These are phyloP conservation scores for Daedaleopsis nitida DNA, from an alignment of 768 basidiomycete genomes.

Conservation along the genomic window DNA sequence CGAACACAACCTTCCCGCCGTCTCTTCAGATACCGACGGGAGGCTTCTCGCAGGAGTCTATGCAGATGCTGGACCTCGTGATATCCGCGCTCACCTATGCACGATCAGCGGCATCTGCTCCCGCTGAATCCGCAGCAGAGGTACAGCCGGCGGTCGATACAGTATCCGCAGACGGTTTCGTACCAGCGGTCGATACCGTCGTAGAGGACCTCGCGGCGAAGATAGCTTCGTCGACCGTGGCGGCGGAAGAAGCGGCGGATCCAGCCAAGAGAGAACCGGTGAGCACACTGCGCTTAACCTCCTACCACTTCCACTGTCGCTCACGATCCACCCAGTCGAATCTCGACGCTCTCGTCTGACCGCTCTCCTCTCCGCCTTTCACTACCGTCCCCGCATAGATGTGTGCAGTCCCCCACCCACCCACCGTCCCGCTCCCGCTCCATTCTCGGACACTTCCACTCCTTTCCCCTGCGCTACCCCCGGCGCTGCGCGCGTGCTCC, in stretches of 20 bases:
- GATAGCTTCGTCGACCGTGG: neutral
- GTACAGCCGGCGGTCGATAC: neutral
- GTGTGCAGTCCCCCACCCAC: no score
- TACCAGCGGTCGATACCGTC: neutral
- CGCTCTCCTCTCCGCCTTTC: neutral
- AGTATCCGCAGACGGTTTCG: neutral
- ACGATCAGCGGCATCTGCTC: neutral
- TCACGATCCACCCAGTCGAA: neutral
- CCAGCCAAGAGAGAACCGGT: neutral
- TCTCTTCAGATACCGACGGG: neutral
- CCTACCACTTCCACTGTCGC: no score
- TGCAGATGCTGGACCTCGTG: neutral
- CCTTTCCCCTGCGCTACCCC: neutral
- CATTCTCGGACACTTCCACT: neutral
- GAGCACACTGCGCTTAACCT: neutral
- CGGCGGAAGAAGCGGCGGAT: neutral
- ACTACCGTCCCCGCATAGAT: neutral
- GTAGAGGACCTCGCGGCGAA: neutral
- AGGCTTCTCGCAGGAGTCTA: neutral
- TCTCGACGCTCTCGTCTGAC: slow-evolving; percentile 1
- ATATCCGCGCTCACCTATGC: neutral
- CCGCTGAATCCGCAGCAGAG: no score
- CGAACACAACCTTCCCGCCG: neutral
- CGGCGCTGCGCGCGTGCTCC: neutral
- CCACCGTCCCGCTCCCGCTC: neutral